Evolutionary conservation across 768 basidiomycete species (phyloP), one percentile per base, ranked within the genome.

Genomic region (Gloeophyllum trabeum): DNA sequence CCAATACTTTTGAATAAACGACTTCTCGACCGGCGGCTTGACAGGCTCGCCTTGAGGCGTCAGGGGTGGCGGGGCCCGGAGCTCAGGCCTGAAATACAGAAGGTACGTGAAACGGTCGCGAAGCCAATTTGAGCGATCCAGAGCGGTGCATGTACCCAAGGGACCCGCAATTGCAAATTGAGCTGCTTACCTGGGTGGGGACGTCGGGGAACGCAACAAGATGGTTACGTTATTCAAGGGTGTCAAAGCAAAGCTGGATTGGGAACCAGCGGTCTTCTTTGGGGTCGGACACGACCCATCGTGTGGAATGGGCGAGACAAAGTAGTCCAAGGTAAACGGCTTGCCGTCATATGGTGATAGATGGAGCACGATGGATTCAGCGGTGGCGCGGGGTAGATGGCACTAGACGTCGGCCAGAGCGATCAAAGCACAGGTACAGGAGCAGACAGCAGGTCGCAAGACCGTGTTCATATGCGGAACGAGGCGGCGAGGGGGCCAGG

Each of bases 1-100:
- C 91, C 91, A 93, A 59, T 93, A 93, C 57, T 91, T 92, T 53
- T 88, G 83, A 32, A 91, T 43, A 59, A 92, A 88, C 7, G 76
- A 64, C 59, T 90, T 84, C 54, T 93, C 87, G 0, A 72, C 70
- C 24, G 64, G 56, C 0, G 79, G 73, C 44, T 67, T 56, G 19
- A 83, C 63, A 16, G 76, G 71, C 52, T 76, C 71, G 36, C 87
- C 87, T 52, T 81, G 67, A 13, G 73, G 61, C 6, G 76, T 76
- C 19, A 88, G 57, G 4, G 75, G 76, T 6, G 81, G 82, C 6
- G 85, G 84, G 1, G 67, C 61, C 41, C 74, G 76, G 28, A 89
- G 67, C 45, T 75, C 73, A 35, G 82, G 83, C 44, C 87, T 89
- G 52, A 47, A 35, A 34, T 32, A 45, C 7, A 38, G 40, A 44